Base-by-base conservation (phyloP, 208 protist species). In the Crithidia expoeki region DNA sequence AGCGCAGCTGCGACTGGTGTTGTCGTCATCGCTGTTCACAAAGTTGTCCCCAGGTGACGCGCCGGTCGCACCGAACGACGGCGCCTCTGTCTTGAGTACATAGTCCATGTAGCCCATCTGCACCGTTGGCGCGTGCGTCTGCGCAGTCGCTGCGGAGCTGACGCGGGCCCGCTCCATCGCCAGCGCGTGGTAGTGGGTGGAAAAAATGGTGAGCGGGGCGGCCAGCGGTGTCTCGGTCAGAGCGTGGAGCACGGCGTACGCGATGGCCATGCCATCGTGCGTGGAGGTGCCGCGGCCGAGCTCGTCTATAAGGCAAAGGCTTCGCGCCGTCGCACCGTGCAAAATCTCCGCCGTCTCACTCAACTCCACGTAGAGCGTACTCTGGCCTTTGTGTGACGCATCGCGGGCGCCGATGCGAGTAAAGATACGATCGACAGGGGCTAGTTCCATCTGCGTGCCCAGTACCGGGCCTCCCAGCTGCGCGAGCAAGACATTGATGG, bases 361-460 rank as follows among this genome's bases (percentile, higher is more conserved):
- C 21, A 99, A 84, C 67, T 99, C 98, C 16, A 99, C 98, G 76
- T 97, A 98, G 51, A 99, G 98, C 4, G 98, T 99, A 52, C 96
- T 99, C 67, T 99, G 95, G 6, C 98, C 98, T 19, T 90, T 90
- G 59, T 99, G 82, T 25, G 98, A 97, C 59, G 97, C 95, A 81
- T 99, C 98, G 38, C 91, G 89, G 0, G 98, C 98, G 38, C 98
- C 98, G 38, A 99, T 96, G 40, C 98, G 89, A 19, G 98, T 99
- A 76, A 99, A 99, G 36, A 99, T 98, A 36, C 98, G 79, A 63
- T 99, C 95, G 0, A 98, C 82, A 5, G 94, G 85, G 16, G 92
- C 90, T 12, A 94, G 34, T n/a, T 40, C 44, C 80, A 94, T 84
- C 21, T 40, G 60, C n/a, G 47, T 40, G 32, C 97, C 84, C 38